phyloP scores from a whole-genome alignment of 257 asterid genomes.

The Ligustrum vulgare region DNA sequence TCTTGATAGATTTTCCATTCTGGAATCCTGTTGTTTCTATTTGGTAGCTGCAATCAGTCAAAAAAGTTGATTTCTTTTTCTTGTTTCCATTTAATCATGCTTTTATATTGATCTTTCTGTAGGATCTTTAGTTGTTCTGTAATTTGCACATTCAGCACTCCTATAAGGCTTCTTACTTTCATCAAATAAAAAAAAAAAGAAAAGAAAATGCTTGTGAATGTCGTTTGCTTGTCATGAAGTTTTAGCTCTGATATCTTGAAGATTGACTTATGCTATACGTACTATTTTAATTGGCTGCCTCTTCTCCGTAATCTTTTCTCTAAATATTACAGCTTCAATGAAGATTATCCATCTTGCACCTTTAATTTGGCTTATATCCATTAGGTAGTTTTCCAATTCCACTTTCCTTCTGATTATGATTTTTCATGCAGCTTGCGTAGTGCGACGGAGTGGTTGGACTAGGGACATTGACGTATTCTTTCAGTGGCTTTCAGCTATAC shows the following conservation, averaged over 20 bases:
- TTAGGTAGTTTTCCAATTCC: slow-evolving; percentile 3
- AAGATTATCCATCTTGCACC: background rate
- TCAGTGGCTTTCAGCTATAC: slow-evolving; percentile 88
- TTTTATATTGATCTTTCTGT: background rate
- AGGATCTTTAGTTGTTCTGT: background rate
- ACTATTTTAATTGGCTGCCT: background rate
- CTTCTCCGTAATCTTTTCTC: background rate
- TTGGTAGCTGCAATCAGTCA: background rate
- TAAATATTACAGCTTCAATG: background rate
- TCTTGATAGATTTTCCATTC: background rate
- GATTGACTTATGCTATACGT: background rate
- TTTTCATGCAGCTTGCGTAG: slow-evolving; percentile 59
- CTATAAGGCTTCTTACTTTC: background rate
- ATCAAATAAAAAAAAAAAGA: background rate
- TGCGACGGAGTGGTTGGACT: slow-evolving; percentile 94
- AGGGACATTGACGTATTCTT: slow-evolving; percentile 71
- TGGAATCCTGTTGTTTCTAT: background rate
- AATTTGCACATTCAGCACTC: background rate
- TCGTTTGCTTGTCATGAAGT: background rate
- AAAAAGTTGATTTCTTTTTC: background rate
- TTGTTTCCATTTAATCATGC: background rate
- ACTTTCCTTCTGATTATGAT: slow-evolving; percentile 15
- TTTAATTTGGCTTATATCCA: slow-evolving; percentile 11
- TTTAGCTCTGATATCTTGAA: background rate
- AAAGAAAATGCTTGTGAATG: background rate